Evolutionary conservation across 129 eudicot genomes (phyloP).

Genomic region (Artemisia tridentata): DNA sequence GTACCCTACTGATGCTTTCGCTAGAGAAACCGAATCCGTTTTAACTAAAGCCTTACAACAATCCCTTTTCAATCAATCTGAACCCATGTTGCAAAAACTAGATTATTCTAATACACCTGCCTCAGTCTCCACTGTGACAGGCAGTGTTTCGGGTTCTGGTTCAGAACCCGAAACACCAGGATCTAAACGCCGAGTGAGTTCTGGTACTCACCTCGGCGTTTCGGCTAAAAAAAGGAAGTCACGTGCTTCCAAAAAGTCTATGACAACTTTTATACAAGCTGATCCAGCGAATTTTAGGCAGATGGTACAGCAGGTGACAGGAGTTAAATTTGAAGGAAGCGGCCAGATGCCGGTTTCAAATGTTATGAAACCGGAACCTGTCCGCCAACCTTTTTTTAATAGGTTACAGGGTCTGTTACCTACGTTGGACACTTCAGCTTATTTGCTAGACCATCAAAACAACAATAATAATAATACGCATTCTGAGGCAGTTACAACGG

Average conservation of each 20-base stretch:
- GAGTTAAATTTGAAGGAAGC: conserved; percentile 37
- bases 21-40: conserved; percentile 58
- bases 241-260: conserved; percentile 56
- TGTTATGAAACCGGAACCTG: conserved; percentile 69
- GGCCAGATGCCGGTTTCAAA: conserved; percentile 39
- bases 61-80: conserved; percentile 23
- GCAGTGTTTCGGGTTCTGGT: conserved; percentile 37
- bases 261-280: conserved; percentile 77
- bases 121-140: conserved; percentile 30
- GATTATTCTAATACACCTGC: conserved; percentile 20
- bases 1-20: conserved; percentile 52
- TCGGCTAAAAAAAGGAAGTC: conserved; percentile 54
- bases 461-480: neutral
- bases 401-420: conserved; percentile 47
- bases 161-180: conserved; percentile 50
- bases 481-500: conserved; percentile 12
- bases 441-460: conserved; percentile 42
- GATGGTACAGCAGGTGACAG: conserved; percentile 96
- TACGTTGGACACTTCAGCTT: conserved; percentile 76
- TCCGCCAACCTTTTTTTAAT: conserved; percentile 35
- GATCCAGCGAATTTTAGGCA: conserved; percentile 78
- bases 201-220: neutral
- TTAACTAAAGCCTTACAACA: conserved; percentile 62
- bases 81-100: too few species aligned
- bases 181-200: conserved; percentile 29